These are phyloP conservation scores for Ulvella scutata DNA, from an alignment of 139 green algal species.

Conservation along the genomic window DNA sequence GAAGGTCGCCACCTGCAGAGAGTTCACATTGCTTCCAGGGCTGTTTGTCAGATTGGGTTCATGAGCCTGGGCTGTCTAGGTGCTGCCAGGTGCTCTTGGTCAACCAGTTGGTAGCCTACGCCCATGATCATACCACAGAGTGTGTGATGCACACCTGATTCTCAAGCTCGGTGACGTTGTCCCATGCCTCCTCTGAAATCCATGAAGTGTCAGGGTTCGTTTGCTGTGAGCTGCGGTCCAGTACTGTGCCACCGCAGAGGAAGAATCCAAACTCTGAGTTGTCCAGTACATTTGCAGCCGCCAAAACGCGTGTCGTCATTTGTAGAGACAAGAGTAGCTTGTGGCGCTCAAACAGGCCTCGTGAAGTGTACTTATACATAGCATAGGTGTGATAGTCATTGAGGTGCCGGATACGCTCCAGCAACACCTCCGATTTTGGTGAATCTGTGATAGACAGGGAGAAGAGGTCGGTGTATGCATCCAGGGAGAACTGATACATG, in stretches of 20 bases:
- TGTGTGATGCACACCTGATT: not conserved
- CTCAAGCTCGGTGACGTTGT: slow-evolving; percentile 65
- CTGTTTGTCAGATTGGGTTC: too few species aligned
- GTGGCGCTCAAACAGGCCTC: slow-evolving; percentile 71
- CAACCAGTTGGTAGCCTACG: too few species aligned
- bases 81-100: too few species aligned
- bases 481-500: slow-evolving; percentile 84
- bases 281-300: slow-evolving; percentile 27
- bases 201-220: slow-evolving; percentile 45
- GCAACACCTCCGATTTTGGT: slow-evolving; percentile 27
- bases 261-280: slow-evolving; percentile 70
- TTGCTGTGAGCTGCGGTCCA: slow-evolving; percentile 47
- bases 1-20: not conserved
- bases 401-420: slow-evolving; percentile 59
- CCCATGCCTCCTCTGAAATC: slow-evolving; percentile 61
- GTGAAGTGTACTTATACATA: slow-evolving; percentile 69
- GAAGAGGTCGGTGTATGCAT: slow-evolving; percentile 72
- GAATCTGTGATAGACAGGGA: slow-evolving; percentile 36
- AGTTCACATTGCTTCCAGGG: too few species aligned
- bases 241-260: slow-evolving; percentile 49
- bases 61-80: too few species aligned
- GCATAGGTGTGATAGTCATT: slow-evolving; percentile 78
- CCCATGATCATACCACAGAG: too few species aligned
- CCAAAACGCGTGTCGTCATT: slow-evolving; percentile 23
- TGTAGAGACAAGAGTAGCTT: slow-evolving; percentile 81